Base-by-base conservation (phyloP, 371 early-diverging fungal genomes). In the Mucor ambiguus region DNA sequence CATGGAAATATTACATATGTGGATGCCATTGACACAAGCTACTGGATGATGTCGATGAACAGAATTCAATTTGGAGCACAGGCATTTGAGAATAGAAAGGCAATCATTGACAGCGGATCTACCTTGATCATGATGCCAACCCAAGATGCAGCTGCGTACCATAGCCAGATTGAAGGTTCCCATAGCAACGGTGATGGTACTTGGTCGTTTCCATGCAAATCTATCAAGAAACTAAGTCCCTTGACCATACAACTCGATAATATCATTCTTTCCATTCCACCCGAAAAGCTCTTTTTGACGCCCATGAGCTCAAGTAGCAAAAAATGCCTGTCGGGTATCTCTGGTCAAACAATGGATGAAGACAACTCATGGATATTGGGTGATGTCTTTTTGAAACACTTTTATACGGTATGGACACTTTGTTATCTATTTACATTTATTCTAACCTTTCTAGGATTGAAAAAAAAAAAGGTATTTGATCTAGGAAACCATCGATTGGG, bases 11-110 rank as follows among this genome's bases (percentile, higher is more conserved):
- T 92, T 3, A 57, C 79, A 59, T 94, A 88, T 84, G 83, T 86
- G 12, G 84, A 88, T 4, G 85, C 89, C 24, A 79, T 88, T 32
- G 87, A 91, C 68, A 84, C 83, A 52, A 90, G 87, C 0, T 94
- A 91, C 79, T 94, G 95, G 95, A 90, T 90, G 76, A 88, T 93
- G 30, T 75, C 78, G 26, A 71, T 92, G 64, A 77, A 88, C 43
- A 70, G 74, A 41, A 78, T 87, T 14, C 61, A 75, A 9, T 68
- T 87, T 8, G 85, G 80, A 8, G 66, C 77, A 6, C 38, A 66
- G 2, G 26, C 56, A 9, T 75, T 77, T 29, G 65, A 64, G 0
- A 58, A 63, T 2, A 72, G 79, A 28, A 77, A 75, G 32, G 87
- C 85, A 22, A 85, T 88, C 48, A 76, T 87, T 48, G 87, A 87